Evolutionary conservation across 257 asterid species (phyloP).

Genomic region (Solanum virginianum): DNA sequence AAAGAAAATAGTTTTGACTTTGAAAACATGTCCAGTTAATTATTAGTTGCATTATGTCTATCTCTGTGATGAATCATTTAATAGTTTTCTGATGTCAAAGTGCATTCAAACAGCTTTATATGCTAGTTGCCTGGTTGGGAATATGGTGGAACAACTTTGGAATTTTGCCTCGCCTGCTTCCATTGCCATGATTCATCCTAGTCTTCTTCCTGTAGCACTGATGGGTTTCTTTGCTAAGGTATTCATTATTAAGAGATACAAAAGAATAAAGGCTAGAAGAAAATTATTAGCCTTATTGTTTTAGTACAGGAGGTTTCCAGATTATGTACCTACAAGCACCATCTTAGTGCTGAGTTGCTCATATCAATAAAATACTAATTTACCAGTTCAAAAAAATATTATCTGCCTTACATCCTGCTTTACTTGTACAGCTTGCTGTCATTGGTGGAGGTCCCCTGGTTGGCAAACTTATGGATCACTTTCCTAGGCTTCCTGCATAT

Average conservation of each 20-base stretch:
- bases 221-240: constrained; percentile 83
- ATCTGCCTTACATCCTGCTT: constrained; percentile 9
- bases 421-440: constrained; percentile 61
- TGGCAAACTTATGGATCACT: constrained; percentile 85
- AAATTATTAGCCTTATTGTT: constrained; percentile 3
- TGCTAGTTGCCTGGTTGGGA: constrained; percentile 91
- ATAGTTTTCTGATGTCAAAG: constrained; percentile 6
- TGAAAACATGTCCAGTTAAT: not conserved
- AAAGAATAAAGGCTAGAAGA: not conserved
- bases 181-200: constrained; percentile 79
- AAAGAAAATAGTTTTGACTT: not conserved
- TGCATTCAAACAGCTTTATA: constrained; percentile 47
- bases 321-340: not conserved
- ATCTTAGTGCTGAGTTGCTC: not conserved
- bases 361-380: not conserved
- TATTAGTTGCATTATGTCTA: not conserved
- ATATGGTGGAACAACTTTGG: constrained; percentile 97
- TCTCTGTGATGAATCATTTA: not conserved
- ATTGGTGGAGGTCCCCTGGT: constrained; percentile 92
- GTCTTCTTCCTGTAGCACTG: constrained; percentile 94
- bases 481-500: constrained; percentile 82
- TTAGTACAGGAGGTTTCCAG: not conserved
- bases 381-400: not conserved
- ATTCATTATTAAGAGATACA: not conserved
- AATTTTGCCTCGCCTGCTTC: constrained; percentile 94